Percentiles rank a stretch among this genome's conserved stretches.
These are phyloP conservation scores for Simmondsia chinensis DNA, from an alignment of 148 eudicot species.

Conservation along the genomic window DNA sequence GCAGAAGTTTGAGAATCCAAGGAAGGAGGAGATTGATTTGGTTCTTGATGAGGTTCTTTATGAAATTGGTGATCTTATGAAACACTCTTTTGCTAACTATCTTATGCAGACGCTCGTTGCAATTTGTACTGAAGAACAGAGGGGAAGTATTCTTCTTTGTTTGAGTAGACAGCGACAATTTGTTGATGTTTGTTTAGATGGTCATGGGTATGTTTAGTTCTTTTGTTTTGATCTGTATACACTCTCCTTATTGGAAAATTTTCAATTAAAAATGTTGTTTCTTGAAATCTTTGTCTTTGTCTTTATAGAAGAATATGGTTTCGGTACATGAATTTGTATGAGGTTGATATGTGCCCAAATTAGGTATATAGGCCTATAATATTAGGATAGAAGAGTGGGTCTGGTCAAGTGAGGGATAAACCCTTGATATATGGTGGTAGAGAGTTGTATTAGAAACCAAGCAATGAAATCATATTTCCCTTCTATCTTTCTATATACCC, in stretches of 20 bases:
- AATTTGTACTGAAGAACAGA: slow-evolving; percentile 46
- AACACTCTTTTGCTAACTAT: slow-evolving; percentile 46
- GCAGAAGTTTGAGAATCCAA: slow-evolving; percentile 24
- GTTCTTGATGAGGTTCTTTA: slow-evolving; percentile 31
- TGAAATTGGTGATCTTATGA: slow-evolving; percentile 35
- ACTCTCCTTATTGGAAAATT: too few species aligned
- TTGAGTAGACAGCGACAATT: slow-evolving; percentile 34
- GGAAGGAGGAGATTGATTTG: slow-evolving; percentile 23
- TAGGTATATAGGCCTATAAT: too few species aligned
- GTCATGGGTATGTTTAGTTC: slow-evolving; percentile 36
- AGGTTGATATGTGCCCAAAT: too few species aligned
- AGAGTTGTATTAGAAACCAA: too few species aligned
- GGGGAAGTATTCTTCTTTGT: slow-evolving; percentile 27
- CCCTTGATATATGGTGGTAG: too few species aligned
- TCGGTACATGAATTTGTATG: too few species aligned
- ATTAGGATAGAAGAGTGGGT: too few species aligned
- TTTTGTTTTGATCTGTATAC: neutral
- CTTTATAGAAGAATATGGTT: too few species aligned
- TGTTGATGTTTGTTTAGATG: slow-evolving; percentile 36
- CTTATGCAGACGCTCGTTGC: slow-evolving; percentile 49
- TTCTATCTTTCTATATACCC: too few species aligned
- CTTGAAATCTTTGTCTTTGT: neutral
- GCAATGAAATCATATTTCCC: too few species aligned
- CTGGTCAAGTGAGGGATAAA: too few species aligned
- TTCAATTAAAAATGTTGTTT: neutral